phyloP scores from a whole-genome alignment of 202 grass and related monocot species.

The Dendrocalamus latiflorus region DNA sequence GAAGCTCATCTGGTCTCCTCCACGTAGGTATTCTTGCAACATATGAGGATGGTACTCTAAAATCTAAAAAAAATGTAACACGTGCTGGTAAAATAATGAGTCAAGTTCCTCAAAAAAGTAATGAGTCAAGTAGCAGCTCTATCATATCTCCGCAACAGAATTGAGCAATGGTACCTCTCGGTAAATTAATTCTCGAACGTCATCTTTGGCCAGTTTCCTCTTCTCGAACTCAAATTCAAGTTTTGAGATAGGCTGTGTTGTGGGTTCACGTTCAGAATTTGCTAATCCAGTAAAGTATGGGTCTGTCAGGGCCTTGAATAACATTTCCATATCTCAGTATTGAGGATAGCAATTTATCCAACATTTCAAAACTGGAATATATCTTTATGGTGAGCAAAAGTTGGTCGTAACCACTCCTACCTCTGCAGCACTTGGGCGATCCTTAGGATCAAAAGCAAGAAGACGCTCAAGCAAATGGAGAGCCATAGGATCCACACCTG shows the following conservation, averaged over 20 bases:
- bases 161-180: constrained; percentile 60
- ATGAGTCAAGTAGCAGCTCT: background rate
- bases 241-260: constrained; percentile 80
- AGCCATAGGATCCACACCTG: constrained; percentile 73
- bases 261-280: constrained; percentile 80
- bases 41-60: constrained; percentile 99
- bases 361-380: constrained; percentile 8
- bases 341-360: constrained; percentile 1
- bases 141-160: background rate
- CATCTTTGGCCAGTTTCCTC: constrained; percentile 91
- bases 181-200: constrained; percentile 96
- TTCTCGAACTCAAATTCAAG: constrained; percentile 99
- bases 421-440: constrained; percentile 84
- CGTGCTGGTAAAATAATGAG: background rate
- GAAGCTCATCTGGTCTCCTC: constrained; percentile 87
- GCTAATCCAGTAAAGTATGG: constrained; percentile 86
- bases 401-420: constrained; percentile 31
- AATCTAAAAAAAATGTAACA: constrained; percentile 48
- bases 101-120: background rate
- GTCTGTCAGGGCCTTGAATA: constrained; percentile 68
- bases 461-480: constrained; percentile 82
- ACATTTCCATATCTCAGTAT: constrained; percentile 34
- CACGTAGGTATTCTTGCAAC: constrained; percentile 86
- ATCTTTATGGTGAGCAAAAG: constrained; percentile 9
- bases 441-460: constrained; percentile 96